Base-by-base conservation (phyloP, 495 filamentous ascomycete species). In the Terfezia claveryi region DNA sequence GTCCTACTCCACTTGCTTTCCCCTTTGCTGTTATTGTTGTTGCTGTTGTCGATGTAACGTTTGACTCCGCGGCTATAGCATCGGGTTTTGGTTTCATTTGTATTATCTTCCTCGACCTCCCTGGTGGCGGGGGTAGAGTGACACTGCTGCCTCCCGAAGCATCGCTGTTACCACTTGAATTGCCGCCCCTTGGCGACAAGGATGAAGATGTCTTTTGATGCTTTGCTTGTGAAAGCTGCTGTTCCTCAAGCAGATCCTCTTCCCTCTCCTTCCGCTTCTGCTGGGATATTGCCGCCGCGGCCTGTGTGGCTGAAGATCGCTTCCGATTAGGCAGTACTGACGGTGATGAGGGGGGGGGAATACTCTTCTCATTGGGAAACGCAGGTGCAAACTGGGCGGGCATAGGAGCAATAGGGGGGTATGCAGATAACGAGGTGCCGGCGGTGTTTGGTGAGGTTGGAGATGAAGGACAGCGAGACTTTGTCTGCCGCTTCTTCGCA, bases 41-140 rank as follows among this genome's bases (percentile, higher is more conserved):
- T 32, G 27, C 7, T 32, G 27, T 32, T 4, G 27, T 32, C 1
- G 27, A 4, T 32, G 27, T 32, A 7, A 7, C 66, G 2, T 59
- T 55, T 17, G 60, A 37, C n/a, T 50, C 53, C 17, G 63, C 44
- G 54, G 50, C 23, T 50, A 56, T 9, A 52, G 60, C 37, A 32
- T 53, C 37, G 1, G 64, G 55, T 10, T 58, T 58, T 0, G 82
- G 82, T 66, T 93, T 92, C 91, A 98, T 94, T 69, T 96, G 91
- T 52, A 96, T 96, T 64, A 98, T 96, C 71, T 87, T 95, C 59
- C 92, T 79, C 36, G 86, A 83, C 51, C 91, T 74, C 11, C 88
- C 92, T 0, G 91, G 91, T 14, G 91, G 91, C 4, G 92, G 91
- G 20, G 91, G 91, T 4, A 98, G 75, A 16, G 82, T 76, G 62